A percentile compares a stretch with the other conserved stretches of the same genome.
Conservation (phyloP, 768 basidiomycete species). For the Rhizopogon salebrosus region DNA sequence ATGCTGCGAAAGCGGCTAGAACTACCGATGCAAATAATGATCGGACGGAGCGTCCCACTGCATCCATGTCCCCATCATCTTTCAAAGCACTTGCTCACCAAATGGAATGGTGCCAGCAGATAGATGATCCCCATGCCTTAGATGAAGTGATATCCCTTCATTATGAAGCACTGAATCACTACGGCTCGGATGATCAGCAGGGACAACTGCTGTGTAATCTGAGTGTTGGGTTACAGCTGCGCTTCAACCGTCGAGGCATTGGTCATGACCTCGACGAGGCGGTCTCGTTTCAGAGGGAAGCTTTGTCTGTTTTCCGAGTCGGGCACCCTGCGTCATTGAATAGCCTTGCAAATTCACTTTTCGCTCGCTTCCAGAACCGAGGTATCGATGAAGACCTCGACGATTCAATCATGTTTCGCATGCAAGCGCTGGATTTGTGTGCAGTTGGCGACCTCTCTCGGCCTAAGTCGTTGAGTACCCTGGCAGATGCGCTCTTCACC, state of each 20-base stretch:
- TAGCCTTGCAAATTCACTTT: no score
- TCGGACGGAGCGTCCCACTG: no score
- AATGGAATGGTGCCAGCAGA: neutral
- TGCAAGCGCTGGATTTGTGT: neutral
- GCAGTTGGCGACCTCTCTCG: neutral
- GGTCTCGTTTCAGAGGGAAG: no score
- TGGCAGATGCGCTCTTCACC: neutral
- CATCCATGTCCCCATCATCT: neutral
- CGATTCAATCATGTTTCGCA: constrained; percentile 1
- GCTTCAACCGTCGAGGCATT: constrained; percentile 6
- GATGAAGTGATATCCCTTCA: neutral
- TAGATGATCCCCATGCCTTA: neutral
- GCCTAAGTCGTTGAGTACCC: neutral
- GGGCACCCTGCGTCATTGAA: no score
- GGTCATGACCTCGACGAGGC: no score
- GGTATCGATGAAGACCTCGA: no score
- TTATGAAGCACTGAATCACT: no score
- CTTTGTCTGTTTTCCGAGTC: no score
- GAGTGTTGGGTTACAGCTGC: constrained; percentile 2
- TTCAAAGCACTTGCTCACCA: neutral
- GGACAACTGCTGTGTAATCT: constrained; percentile 8
- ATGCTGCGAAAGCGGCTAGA: neutral
- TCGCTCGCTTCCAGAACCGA: no score
- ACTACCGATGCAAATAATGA: neutral
- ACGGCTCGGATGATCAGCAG: neutral